Percentiles rank a stretch among this genome's conserved stretches.
Conservation (phyloP, 2,329 filamentous ascomycete species). For the Balansia obtecta region DNA sequence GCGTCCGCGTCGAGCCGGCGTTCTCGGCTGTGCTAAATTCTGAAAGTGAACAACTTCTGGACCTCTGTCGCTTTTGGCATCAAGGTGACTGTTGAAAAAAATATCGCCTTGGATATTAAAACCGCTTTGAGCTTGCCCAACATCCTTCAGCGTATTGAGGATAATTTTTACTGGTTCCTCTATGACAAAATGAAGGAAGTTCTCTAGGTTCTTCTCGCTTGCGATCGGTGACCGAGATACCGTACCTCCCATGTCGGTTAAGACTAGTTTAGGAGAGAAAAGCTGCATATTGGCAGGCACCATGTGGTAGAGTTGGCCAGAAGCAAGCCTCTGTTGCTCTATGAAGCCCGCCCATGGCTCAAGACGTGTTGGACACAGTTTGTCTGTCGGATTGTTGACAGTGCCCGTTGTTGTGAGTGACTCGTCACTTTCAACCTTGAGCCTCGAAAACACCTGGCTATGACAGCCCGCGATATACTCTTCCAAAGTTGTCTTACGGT, state of each 20-base stretch:
- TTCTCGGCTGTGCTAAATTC: constrained; percentile 2
- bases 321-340: constrained; percentile 2
- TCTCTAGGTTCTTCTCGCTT: constrained; percentile 3
- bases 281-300: background rate
- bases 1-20: constrained; percentile 9
- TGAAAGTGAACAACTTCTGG: background rate
- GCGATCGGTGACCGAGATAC: background rate
- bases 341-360: constrained; percentile 13
- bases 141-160: constrained; percentile 1
- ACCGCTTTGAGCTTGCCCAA: background rate
- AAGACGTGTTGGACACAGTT: constrained; percentile 17
- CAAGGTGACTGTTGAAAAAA: constrained; percentile 4
- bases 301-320: background rate
- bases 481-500: constrained; percentile 14
- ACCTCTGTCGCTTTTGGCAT: background rate
- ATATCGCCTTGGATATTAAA: constrained; percentile 3
- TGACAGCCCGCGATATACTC: constrained; percentile 22
- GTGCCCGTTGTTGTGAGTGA: constrained; percentile 15
- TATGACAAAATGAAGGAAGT: constrained; percentile 2
- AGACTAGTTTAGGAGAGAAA: constrained; percentile 1
- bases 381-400: constrained; percentile 17
- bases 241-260: background rate
- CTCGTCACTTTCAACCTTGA: constrained; percentile 14
- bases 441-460: constrained; percentile 12
- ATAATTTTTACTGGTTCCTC: constrained; percentile 3